phyloP scores from a whole-genome alignment of 2,329 filamentous ascomycete genomes.

The Xylariaceae sp. region DNA sequence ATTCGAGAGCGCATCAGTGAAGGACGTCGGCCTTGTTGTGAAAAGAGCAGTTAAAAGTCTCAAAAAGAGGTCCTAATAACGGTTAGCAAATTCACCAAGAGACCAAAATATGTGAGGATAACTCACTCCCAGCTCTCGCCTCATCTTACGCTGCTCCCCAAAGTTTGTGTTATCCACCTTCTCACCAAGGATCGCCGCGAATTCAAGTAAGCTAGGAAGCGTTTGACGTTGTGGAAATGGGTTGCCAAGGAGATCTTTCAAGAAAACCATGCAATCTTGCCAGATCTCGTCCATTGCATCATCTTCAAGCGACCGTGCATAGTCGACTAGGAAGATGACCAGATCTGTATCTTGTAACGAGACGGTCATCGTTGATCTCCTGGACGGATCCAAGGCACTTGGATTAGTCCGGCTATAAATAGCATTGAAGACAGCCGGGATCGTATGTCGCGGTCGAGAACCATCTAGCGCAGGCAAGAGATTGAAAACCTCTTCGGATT shows the following conservation, averaged over 20 bases:
- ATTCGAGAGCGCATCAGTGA: slow-evolving; percentile 49
- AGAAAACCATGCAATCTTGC: slow-evolving; percentile 86
- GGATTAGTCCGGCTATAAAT: slow-evolving; percentile 94
- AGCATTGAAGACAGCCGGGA: slow-evolving; percentile 91
- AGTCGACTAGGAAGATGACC: slow-evolving; percentile 83
- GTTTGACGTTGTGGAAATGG: slow-evolving; percentile 93
- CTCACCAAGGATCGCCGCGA: slow-evolving; percentile 81
- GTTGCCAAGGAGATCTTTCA: slow-evolving; percentile 84
- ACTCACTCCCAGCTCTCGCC: slow-evolving; percentile 78
- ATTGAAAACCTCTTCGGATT: slow-evolving; percentile 69
- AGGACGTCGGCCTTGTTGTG: slow-evolving; percentile 75
- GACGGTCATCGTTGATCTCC: slow-evolving; percentile 84
- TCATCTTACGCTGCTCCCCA: slow-evolving; percentile 88
- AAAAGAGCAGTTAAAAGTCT: slow-evolving; percentile 89
- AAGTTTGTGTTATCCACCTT: slow-evolving; percentile 98
- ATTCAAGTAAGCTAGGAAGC: slow-evolving; percentile 77
- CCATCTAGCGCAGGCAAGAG: slow-evolving; percentile 87
- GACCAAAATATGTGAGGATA: slow-evolving; percentile 30
- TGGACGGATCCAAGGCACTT: slow-evolving; percentile 65
- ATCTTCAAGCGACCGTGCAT: slow-evolving; percentile 84
- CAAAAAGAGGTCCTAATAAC: slow-evolving; percentile 72
- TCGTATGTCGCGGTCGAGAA: slow-evolving; percentile 82
- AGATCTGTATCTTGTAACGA: slow-evolving; percentile 78
- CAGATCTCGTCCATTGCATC: slow-evolving; percentile 98
- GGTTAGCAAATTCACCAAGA: slow-evolving; percentile 26